phyloP scores from a whole-genome alignment of 768 basidiomycete genomes.

The Pholiota microspora region DNA sequence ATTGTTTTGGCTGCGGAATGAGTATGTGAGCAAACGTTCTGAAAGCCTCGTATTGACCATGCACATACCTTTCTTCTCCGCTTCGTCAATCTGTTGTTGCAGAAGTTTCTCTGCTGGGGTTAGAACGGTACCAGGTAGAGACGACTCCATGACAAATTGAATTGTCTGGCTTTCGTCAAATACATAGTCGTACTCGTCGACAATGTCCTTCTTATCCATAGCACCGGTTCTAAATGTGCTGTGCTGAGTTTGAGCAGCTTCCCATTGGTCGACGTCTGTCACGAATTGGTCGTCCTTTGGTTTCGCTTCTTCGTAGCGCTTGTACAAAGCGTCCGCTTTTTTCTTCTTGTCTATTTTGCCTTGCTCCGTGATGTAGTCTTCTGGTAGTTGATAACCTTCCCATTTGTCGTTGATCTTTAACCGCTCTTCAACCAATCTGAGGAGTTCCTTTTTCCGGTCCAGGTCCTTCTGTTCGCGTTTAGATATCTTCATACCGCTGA shows the following conservation, averaged over 20 bases:
- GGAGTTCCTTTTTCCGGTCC: conserved; percentile 88
- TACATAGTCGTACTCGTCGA: conserved; percentile 93
- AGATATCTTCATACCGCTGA: conserved; percentile 87
- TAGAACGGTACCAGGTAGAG: conserved; percentile 67
- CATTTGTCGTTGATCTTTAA: conserved; percentile 92
- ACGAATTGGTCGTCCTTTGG: conserved; percentile 92
- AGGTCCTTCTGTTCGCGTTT: conserved; percentile 79
- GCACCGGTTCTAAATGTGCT: conserved; percentile 91
- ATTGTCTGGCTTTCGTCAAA: conserved; percentile 98
- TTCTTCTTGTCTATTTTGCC: conserved; percentile 98
- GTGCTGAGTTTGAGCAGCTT: conserved; percentile 84
- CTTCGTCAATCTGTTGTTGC: conserved; percentile 86
- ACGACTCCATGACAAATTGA: conserved; percentile 86
- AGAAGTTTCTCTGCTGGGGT: conserved; percentile 83
- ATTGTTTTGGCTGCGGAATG: conserved; percentile 69
- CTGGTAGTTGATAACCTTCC: conserved; percentile 95
- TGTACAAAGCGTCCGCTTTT: conserved; percentile 88
- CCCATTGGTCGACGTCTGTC: conserved; percentile 98
- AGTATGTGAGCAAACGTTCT: conserved; percentile 3
- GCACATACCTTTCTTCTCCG: conserved; percentile 78
- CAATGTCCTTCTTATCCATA: conserved; percentile 79
- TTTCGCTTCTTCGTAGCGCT: conserved; percentile 92
- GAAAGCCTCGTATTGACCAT: not conserved
- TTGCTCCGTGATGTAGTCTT: conserved; percentile 97
- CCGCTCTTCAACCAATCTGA: conserved; percentile 90